Percentiles rank a stretch among this genome's conserved stretches.
phyloP scores from a whole-genome alignment of 2,329 filamentous ascomycete genomes.

The Fusarium camptoceras region DNA sequence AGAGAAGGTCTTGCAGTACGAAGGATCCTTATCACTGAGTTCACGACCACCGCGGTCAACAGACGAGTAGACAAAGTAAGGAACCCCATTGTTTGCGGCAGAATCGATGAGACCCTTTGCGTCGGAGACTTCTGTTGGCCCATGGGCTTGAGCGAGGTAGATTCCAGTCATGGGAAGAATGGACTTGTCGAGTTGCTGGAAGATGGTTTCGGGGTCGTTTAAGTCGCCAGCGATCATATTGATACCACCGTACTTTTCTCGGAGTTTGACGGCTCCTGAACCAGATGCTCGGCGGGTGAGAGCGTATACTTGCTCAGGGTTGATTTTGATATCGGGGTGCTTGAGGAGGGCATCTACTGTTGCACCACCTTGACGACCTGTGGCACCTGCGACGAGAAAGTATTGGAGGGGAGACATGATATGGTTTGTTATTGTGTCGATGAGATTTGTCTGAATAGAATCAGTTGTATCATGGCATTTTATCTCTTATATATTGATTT shows the following conservation, averaged over 20 bases:
- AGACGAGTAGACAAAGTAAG: constrained; percentile 71
- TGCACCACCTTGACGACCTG: constrained; percentile 49
- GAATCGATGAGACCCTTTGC: constrained; percentile 66
- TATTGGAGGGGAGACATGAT: constrained; percentile 19
- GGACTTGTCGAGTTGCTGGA: constrained; percentile 47
- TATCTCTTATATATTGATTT: constrained; percentile 4
- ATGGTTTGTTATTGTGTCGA: no score
- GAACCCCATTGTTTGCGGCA: constrained; percentile 60
- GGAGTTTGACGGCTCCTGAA: constrained; percentile 53
- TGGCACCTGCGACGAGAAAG: constrained; percentile 47
- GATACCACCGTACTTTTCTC: constrained; percentile 55
- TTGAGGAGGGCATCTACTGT: constrained; percentile 44
- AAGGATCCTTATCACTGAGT: constrained; percentile 58
- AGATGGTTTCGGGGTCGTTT: constrained; percentile 60
- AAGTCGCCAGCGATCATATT: constrained; percentile 68
- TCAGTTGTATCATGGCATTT: not conserved
- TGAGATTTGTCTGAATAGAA: not conserved
- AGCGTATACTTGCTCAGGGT: constrained; percentile 53
- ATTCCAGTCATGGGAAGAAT: constrained; percentile 31
- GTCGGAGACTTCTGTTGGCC: constrained; percentile 57
- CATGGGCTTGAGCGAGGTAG: constrained; percentile 47
- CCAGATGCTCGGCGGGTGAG: constrained; percentile 63
- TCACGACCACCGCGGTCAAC: constrained; percentile 72
- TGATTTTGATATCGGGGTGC: constrained; percentile 56
- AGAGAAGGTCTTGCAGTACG: constrained; percentile 48